Evolutionary conservation across 2,329 filamentous ascomycete genomes (phyloP), one percentile per base, ranked within the genome.

Genomic region (Intubia oerlemansii): DNA sequence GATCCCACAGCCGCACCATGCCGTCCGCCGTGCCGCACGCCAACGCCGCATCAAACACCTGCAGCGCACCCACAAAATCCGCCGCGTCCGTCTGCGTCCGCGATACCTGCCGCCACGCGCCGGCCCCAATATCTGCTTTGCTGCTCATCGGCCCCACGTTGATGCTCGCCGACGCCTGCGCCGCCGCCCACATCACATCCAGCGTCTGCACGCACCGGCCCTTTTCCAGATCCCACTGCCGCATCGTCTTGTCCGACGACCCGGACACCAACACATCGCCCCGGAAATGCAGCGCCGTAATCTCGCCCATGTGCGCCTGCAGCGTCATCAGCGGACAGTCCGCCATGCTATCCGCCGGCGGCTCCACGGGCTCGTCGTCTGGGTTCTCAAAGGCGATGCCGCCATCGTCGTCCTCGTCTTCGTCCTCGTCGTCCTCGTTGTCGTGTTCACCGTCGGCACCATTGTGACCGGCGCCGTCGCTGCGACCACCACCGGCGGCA

Each of bases 141-240:
- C 15, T 19, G 17, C 17, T 24, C 14, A 16, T 27, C 28, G n/a
- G n/a, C n/a, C n/a, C n/a, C n/a, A n/a, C n/a, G 19, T 62, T 62
- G 31, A 79, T 61, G 5, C 66, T 72, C 22, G 72, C 68, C 8
- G 72, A 78, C 10, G 81, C 80, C 53, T 93, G 84, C 3, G 88
- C 84, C 5, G 88, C 84, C 8, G 88, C 88, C 88, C 88, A 98
- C 48, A 98, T 77, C 6, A 98, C 85, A 50, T 98, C 88, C 27
- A 98, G 59, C 3, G 88, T 98, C 52, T 98, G 88, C 30, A 98
- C 79, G 49, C 88, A 95, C 27, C 88, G 76, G n/a, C 88, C 88
- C 48, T 84, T 93, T 42, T 85, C 79, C 28, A 98, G 62, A 56
- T 98, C 88, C 88, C 88, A 98, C 49, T 98, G 88, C 25, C 88